Conservation (phyloP, 805 yeast genomes). For the Limtongia smithiae region DNA sequence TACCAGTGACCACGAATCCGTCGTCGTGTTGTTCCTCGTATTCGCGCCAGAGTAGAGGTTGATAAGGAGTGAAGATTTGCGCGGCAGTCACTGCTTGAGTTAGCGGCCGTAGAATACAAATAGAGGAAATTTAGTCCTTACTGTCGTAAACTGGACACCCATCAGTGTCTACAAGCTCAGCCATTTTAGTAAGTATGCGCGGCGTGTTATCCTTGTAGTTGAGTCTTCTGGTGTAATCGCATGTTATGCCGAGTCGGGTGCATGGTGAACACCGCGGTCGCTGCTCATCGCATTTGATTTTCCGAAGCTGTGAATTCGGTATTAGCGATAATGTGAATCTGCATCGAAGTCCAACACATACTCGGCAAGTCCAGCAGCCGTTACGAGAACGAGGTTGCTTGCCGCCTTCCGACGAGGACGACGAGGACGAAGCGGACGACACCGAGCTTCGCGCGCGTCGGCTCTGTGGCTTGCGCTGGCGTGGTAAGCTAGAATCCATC, state of each 20-base stretch:
- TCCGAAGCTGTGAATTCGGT: conserved; percentile 9
- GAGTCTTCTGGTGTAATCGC: conserved; percentile 22
- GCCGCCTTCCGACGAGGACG: too few relatives aligned
- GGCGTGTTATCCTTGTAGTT: conserved; percentile 26
- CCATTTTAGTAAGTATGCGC: conserved; percentile 20
- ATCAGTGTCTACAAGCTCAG: conserved; percentile 9
- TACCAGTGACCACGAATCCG: conserved; percentile 15
- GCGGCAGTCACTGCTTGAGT: conserved; percentile 4
- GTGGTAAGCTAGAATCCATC: too few relatives aligned
- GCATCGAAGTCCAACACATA: conserved; percentile 1
- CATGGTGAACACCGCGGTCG: conserved; percentile 26
- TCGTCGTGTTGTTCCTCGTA: conserved; percentile 18
- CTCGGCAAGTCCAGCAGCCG: conserved; percentile 29
- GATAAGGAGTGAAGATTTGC: conserved; percentile 17
- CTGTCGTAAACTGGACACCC: conserved; percentile 28
- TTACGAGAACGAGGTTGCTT: conserved; percentile 24
- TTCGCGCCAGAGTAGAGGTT: conserved; percentile 6
- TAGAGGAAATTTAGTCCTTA: not conserved
- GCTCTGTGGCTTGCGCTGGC: too few relatives aligned
- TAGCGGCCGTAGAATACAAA: not conserved
- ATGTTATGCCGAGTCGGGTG: conserved; percentile 14
- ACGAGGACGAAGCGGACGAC: too few relatives aligned
- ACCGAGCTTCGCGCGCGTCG: too few relatives aligned
- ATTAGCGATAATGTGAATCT: not conserved
- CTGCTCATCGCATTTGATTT: conserved; percentile 25